phyloP scores from a whole-genome alignment of 352 stramenopile genomes.

The Phytopythium montanum region DNA sequence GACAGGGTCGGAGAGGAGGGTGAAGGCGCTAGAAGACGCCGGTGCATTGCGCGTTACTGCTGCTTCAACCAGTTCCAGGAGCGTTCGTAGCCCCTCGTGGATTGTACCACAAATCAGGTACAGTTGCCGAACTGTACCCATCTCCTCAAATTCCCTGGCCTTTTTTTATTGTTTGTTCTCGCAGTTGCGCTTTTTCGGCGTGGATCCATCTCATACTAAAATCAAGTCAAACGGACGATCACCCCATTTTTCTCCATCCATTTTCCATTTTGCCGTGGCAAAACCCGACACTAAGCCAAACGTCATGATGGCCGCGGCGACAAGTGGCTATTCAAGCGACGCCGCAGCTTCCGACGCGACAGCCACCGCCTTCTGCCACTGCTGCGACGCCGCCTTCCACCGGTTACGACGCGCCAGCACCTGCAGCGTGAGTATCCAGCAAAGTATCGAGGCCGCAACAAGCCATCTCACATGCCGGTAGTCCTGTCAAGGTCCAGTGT shows the following conservation, averaged over 20 bases:
- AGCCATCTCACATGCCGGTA: conserved; percentile 2
- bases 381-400: conserved; percentile 39
- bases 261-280: conserved; percentile 4
- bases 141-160: conserved; percentile 14
- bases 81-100: neutral
- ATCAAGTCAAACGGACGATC: conserved; percentile 5
- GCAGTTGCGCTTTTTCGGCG: neutral
- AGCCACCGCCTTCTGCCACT: conserved; percentile 28
- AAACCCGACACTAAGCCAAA: conserved; percentile 5
- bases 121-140: conserved; percentile 12
- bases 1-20: neutral
- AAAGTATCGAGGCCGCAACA: neutral
- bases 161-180: conserved; percentile 8
- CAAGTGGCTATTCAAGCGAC: neutral
- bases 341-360: neutral
- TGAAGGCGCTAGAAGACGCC: conserved; percentile 1
- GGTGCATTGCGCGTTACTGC: neutral
- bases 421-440: conserved; percentile 32
- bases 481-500: conserved; percentile 35
- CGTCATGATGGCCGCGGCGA: conserved; percentile 6
- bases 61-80: no score
- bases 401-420: conserved; percentile 27
- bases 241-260: neutral
- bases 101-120: conserved; percentile 10
- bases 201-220: conserved; percentile 17